Base-by-base conservation (phyloP, 805 yeast genomes). In the Saccharomycopsis amapae region DNA sequence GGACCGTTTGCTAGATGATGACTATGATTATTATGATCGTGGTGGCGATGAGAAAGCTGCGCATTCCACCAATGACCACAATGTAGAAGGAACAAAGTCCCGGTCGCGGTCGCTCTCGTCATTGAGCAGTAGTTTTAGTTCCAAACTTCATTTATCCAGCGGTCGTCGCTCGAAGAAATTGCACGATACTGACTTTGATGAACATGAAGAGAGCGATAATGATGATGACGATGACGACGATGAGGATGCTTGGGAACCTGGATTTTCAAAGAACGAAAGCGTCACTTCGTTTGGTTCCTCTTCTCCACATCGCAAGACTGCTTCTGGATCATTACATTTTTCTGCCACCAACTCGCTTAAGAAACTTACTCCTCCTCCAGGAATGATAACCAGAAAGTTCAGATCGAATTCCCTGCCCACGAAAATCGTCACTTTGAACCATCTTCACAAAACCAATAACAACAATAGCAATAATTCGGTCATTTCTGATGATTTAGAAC, bases 361-460 rank as follows among this genome's bases (percentile, higher is more conserved):
- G 9, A 31, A 31, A 31, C 34, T 9, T 9, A 9, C 5, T 9
- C 5, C 9, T 13, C 17, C 34, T n/a, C 15, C 17, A n/a, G 6
- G 5, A 31, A 31, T n/a, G 6, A 31, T n/a, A n/a, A 9, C 17
- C 34, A 31, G 32, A 7, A 38, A 17, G 26, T 40, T 40, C 20
- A 40, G 36, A 23, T 34, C 39, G 4, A 34, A 34, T 23, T 33
- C 44, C 4, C 39, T 25, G 23, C 39, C 44, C n/a, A n/a, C n/a
- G n/a, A 17, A n/a, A 5, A 7, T 9, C n/a, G 4, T 10, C 30
- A 23, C 5, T 31, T 5, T n/a, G 5, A 17, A 7, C 38, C 15
- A 5, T 9, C 7, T 7, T 24, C 15, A 18, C 6, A 7, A 7
- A 7, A 9, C 24, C 20, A 35, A 19, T 12, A 26, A 12, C 7